These are phyloP conservation scores for Lablab purpureus DNA, from an alignment of 306 rosid species.

Conservation along the genomic window DNA sequence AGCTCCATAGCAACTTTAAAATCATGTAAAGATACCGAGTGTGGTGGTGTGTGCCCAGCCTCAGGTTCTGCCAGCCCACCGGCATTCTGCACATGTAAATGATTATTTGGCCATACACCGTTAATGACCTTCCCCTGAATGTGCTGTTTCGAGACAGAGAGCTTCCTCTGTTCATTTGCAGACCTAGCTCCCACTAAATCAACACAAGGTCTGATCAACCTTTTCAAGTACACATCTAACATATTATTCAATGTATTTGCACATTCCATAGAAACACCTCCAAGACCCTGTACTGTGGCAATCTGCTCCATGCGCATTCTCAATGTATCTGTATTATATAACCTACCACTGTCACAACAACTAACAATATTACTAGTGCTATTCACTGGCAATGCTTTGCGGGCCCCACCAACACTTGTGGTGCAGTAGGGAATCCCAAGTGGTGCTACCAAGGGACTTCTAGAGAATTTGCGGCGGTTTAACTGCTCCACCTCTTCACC, in stretches of 20 bases:
- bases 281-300: conserved; percentile 80
- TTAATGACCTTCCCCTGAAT: conserved; percentile 78
- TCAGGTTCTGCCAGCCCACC: conserved; percentile 57
- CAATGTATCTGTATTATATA: conserved; percentile 72
- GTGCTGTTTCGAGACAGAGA: conserved; percentile 66
- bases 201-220: conserved; percentile 80
- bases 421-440: conserved; percentile 87
- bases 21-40: conserved; percentile 74
- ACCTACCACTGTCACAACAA: conserved; percentile 70
- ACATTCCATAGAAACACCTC: conserved; percentile 83
- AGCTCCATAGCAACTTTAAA: conserved; percentile 96
- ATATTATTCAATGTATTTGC: conserved; percentile 69
- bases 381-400: conserved; percentile 65
- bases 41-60: conserved; percentile 57
- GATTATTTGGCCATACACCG: conserved; percentile 86
- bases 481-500: conserved; percentile 76
- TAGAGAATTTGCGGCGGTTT: conserved; percentile 53
- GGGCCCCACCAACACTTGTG: conserved; percentile 89
- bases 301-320: conserved; percentile 96
- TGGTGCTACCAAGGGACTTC: conserved; percentile 81
- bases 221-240: conserved; percentile 87
- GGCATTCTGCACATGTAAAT: conserved; percentile 60
- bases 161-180: conserved; percentile 55
- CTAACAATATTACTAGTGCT: conserved; percentile 61
- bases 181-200: conserved; percentile 78